These are phyloP conservation scores for Fusarium sp. DNA, from an alignment of 2,329 filamentous ascomycete species.

Conservation along the genomic window DNA sequence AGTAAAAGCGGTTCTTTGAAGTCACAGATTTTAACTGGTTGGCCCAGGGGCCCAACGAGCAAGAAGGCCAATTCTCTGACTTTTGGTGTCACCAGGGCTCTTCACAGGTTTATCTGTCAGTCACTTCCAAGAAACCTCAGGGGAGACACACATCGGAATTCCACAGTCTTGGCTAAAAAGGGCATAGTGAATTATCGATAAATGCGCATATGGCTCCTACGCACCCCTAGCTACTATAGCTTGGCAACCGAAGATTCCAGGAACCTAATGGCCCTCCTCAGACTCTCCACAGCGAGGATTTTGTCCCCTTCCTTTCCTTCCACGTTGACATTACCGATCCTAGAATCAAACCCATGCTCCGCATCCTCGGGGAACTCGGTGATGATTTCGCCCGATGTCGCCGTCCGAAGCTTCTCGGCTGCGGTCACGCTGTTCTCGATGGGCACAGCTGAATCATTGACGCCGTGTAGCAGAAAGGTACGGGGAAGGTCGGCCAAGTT, in stretches of 20 bases:
- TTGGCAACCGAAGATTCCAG: conserved; percentile 1
- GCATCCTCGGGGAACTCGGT: conserved; percentile 34
- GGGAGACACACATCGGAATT: background rate
- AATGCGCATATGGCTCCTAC: background rate
- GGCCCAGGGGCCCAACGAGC: background rate
- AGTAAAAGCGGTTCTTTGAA: background rate
- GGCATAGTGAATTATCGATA: background rate
- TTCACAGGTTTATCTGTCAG: background rate
- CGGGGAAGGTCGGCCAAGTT: conserved; percentile 21
- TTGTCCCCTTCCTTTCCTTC: conserved; percentile 20
- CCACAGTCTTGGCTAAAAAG: background rate
- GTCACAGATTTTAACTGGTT: background rate
- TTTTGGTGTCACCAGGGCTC: background rate
- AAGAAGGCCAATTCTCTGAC: background rate
- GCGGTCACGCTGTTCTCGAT: conserved; percentile 29
- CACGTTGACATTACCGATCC: conserved; percentile 25
- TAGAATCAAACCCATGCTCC: conserved; percentile 38
- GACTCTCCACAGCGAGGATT: background rate
- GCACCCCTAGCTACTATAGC: background rate
- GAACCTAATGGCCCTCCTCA: conserved; percentile 34
- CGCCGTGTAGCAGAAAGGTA: conserved; percentile 33
- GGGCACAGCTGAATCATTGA: conserved; percentile 38
- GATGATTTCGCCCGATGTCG: conserved; percentile 2
- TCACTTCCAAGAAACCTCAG: background rate
- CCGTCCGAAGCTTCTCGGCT: conserved; percentile 29